Base-by-base conservation (phyloP, 768 basidiomycete species). In the Boletus reticulatus region DNA sequence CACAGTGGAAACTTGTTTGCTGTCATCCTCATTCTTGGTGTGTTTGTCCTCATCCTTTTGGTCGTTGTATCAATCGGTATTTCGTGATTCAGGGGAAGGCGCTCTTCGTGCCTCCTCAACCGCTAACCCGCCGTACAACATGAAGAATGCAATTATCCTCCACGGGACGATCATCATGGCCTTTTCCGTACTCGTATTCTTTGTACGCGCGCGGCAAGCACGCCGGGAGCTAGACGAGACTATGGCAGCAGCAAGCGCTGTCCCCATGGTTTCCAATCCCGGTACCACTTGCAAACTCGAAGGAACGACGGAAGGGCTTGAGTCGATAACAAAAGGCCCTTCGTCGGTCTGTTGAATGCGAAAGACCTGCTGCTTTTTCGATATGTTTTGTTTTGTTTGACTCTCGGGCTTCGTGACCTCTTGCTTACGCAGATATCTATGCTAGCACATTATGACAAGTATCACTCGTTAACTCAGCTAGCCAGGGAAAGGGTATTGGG, bases 51-150 rank as follows among this genome's bases (percentile, higher is more conserved):
- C 10, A 29, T 48, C n/a, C 22, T 16, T 53, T 47, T 29, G 7
- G 32, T 13, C 32, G 14, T 37, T 31, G 6, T 19, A 12, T 39
- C 54, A 3, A 43, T 32, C 19, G 10, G 13, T 16, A 10, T 7
- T 8, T 20, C 4, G 46, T 29, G 16, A 47, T 48, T 37, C 62
- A 90, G 90, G 75, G 37, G 78, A 86, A 69, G 80, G 82, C 45
- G 87, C 89, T 4, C 76, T 94, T 16, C 86, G 89, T 43, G 87
- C 80, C 12, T 74, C 81, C 4, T 61, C 76, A 12, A 68, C 78
- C 37, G 89, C 85, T 16, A 67, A 78, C 44, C 91, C 90, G 1
- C 90, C 92, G 1, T 72, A 82, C 31, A 89, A 89, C 69, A 89
- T 94, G 88, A 81, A 70, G 34, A 73, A 76, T 12, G 81, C 83